Conservation (phyloP, 2,329 filamentous ascomycete species). For the Botrytis tulipae region DNA sequence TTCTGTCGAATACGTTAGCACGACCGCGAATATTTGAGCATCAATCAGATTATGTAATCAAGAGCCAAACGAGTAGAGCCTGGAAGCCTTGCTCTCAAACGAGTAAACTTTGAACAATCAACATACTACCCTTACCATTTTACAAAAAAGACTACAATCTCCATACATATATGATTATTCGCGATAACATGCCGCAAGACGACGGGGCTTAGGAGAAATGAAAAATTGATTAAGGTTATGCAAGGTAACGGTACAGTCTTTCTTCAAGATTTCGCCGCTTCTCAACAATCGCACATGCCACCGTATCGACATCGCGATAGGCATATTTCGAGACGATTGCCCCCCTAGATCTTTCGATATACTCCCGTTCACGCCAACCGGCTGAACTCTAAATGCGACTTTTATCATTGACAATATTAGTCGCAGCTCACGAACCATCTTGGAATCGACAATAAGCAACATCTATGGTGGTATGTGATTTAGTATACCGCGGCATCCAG, state of each 20-base stretch:
- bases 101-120: neutral
- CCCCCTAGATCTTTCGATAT: neutral
- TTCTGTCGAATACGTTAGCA: neutral
- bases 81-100: slow-evolving; percentile 3
- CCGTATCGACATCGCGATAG: slow-evolving; percentile 4
- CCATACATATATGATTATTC: neutral
- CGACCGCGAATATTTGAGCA: neutral
- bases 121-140: neutral
- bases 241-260: neutral
- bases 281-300: slow-evolving; percentile 15
- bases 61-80: neutral
- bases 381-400: neutral
- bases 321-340: slow-evolving; percentile 7
- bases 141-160: neutral
- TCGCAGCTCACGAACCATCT: neutral
- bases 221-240: neutral
- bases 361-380: neutral
- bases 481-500: neutral
- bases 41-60: neutral
- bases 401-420: neutral
- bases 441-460: slow-evolving; percentile 6
- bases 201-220: neutral
- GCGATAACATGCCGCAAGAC: neutral
- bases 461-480: slow-evolving; percentile 9
- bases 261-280: neutral